Evolutionary conservation across 306 rosid species (phyloP), one percentile per base, ranked within the genome.

Genomic region (Vigna radiata): DNA sequence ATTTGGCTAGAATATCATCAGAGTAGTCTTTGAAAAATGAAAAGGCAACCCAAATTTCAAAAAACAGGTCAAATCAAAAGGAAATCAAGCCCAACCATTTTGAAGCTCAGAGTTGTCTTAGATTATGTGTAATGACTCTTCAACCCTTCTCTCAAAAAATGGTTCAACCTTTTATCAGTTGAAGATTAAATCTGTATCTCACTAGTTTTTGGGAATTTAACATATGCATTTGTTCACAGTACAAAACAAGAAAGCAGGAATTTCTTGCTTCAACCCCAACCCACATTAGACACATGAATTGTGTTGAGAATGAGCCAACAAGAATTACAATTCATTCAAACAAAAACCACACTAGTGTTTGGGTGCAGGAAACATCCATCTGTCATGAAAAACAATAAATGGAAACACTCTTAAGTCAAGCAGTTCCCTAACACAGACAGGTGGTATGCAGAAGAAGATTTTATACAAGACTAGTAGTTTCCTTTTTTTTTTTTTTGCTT

Each of bases 251-350:
- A 53, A 18, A 53, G 59, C 5, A 18, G 10, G 27, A 23, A 53
- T 53, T 53, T 53, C 59, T 53, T 18, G 59, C 23, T 53, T 53
- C 59, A 53, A 53, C 27, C 59, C 31, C 31, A 55, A 55, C 61
- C 61, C 61, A 55, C 37, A 25, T 10, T 10, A 43, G 47, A 43
- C 14, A 43, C 47, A 43, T 0, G 47, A 43, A 43, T 43, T 43
- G 47, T 0, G 47, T 11, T 43, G 47, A 43, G 47, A 9, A 13
- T 41, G 47, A 43, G 4, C 47, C 14, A 43, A 10, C 47, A 43
- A 43, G 47, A 43, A 43, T 21, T 21, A 21, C 23, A 21, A 21
- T 43, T 43, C 47, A 43, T 43, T 9, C 14, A 3, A 10, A 43
- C 47, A 43, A 43, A 29, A 43, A 43, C 14, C 47, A 10, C 4